A percentile compares a stretch with the other conserved stretches of the same genome.
These are phyloP conservation scores for Huntiella decipiens DNA, from an alignment of 2,329 filamentous ascomycete species.

Conservation along the genomic window DNA sequence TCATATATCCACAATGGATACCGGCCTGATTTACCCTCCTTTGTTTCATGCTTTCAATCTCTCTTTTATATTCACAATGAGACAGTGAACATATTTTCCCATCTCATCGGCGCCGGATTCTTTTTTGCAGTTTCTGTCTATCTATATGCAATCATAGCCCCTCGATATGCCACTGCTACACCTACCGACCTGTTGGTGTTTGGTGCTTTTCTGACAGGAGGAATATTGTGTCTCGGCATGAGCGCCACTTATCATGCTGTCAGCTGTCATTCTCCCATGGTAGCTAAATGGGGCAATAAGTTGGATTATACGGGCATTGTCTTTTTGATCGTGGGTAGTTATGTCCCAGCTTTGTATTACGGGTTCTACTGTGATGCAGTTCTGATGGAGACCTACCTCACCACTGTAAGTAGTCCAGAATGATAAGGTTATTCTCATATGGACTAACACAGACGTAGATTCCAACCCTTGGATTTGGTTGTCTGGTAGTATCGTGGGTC, in stretches of 20 bases:
- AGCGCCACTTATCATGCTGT: conserved; percentile 73
- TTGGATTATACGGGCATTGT: conserved; percentile 92
- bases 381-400: conserved; percentile 54
- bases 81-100: conserved; percentile 44
- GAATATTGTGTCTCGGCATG: conserved; percentile 55
- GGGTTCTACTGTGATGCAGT: conserved; percentile 54
- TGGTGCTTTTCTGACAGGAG: conserved; percentile 60
- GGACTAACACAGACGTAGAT: conserved; percentile 35
- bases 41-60: conserved; percentile 25
- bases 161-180: conserved; percentile 46
- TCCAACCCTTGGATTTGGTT: conserved; percentile 54
- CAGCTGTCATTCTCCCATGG: conserved; percentile 60
- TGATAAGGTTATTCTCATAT: too few relatives aligned
- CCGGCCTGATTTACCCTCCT: conserved; percentile 30
- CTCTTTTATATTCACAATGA: conserved; percentile 40
- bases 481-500: conserved; percentile 56
- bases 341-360: conserved; percentile 75
- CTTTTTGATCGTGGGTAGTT: conserved; percentile 75
- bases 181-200: conserved; percentile 51
- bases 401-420: conserved; percentile 36
- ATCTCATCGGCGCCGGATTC: conserved; percentile 43
- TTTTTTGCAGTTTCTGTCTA: conserved; percentile 32
- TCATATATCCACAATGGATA: conserved; percentile 35
- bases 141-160: conserved; percentile 37
- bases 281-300: conserved; percentile 74